Percentiles rank a stretch among this genome's conserved stretches.
Evolutionary conservation across 495 filamentous ascomycete species (phyloP).

Genomic region (Talaromyces wortmannii): DNA sequence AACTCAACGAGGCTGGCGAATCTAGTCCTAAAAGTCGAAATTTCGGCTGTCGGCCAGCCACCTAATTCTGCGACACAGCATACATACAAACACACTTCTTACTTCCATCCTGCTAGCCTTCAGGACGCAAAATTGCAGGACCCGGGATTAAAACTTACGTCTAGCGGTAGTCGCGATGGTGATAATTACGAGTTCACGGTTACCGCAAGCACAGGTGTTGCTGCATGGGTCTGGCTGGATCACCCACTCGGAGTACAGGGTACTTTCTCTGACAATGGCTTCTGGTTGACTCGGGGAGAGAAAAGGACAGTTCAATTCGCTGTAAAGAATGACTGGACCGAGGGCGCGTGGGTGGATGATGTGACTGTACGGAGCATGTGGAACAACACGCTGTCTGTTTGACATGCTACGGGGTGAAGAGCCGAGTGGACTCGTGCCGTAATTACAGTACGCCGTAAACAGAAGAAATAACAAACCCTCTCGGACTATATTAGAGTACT

Average conservation of each 20-base stretch:
- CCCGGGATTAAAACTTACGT: neutral
- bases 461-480: too few relatives aligned
- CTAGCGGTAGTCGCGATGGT: neutral
- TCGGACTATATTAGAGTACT: too few relatives aligned
- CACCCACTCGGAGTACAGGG: constrained; percentile 34
- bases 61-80: neutral
- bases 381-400: neutral
- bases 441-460: too few relatives aligned
- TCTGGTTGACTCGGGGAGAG: constrained; percentile 37
- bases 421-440: too few relatives aligned
- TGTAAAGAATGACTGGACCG: constrained; percentile 22
- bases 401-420: too few relatives aligned
- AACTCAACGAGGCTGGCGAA: neutral
- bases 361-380: neutral
- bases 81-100: neutral
- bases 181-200: constrained; percentile 28
- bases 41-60: neutral
- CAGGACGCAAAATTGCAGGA: neutral
- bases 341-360: neutral
- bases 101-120: neutral
- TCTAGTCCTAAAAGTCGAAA: neutral
- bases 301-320: constrained; percentile 27
- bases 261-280: constrained; percentile 43
- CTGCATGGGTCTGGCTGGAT: constrained; percentile 52
- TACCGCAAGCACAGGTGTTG: constrained; percentile 36